Evolutionary conservation across 257 asterid species (phyloP).

Genomic region (Nicotiana paniculata): DNA sequence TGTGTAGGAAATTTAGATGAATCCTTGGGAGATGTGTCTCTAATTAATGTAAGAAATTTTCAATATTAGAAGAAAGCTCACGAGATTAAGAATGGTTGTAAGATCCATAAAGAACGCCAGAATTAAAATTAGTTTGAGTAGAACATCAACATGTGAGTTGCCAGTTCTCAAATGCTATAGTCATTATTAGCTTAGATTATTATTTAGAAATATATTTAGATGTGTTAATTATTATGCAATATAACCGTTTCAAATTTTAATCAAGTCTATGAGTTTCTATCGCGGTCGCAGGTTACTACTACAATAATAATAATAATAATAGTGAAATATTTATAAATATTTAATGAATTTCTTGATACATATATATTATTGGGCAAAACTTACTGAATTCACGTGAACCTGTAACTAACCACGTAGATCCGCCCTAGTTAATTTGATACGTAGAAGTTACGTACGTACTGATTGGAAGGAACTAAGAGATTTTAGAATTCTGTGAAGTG

Average conservation of each 20-base stretch:
- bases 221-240: neutral
- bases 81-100: neutral
- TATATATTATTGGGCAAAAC: too few relatives aligned
- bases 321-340: too few relatives aligned
- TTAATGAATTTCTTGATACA: too few relatives aligned
- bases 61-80: neutral
- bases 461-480: neutral
- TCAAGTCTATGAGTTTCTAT: accelerated
- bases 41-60: neutral
- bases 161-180: neutral
- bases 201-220: neutral
- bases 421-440: too few relatives aligned
- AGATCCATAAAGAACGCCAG: slow-evolving; percentile 29
- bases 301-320: too few relatives aligned
- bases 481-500: neutral
- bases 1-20: neutral
- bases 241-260: too few relatives aligned
- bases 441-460: too few relatives aligned
- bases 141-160: slow-evolving; percentile 26
- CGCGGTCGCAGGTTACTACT: too few relatives aligned
- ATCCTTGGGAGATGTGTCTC: neutral
- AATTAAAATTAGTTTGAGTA: slow-evolving; percentile 5
- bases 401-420: too few relatives aligned
- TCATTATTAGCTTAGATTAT: neutral
- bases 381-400: too few relatives aligned